These are phyloP conservation scores for Amylocarpus encephaloides DNA, from an alignment of 2,329 filamentous ascomycete species.

Conservation along the genomic window DNA sequence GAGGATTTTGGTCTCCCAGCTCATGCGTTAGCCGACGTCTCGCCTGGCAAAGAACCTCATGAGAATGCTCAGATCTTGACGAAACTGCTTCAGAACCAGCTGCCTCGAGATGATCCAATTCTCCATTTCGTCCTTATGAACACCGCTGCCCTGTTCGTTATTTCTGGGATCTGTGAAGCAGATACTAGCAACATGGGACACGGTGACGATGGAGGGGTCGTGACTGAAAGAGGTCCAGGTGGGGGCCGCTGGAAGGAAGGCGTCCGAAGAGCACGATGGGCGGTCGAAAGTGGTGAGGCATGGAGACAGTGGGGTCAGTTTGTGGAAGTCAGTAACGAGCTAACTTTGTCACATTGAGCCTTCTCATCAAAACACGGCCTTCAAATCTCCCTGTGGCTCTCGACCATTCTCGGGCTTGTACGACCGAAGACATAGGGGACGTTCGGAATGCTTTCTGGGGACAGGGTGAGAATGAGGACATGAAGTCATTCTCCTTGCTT, in stretches of 20 bases:
- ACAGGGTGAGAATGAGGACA: too few species aligned
- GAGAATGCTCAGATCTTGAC: constrained; percentile 84
- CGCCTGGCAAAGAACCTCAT: constrained; percentile 74
- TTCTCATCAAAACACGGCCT: background rate
- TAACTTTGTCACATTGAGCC: constrained; percentile 8
- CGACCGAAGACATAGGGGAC: too few species aligned
- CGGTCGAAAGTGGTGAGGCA: constrained; percentile 79
- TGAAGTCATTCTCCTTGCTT: too few species aligned
- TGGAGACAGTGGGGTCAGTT: constrained; percentile 77
- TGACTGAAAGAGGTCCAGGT: constrained; percentile 76
- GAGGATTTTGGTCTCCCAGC: constrained; percentile 78
- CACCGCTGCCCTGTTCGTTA: constrained; percentile 79
- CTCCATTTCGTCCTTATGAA: constrained; percentile 94
- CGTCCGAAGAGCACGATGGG: constrained; percentile 79
- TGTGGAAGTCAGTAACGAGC: constrained; percentile 59
- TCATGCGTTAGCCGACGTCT: constrained; percentile 72
- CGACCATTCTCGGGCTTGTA: too few species aligned
- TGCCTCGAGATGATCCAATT: constrained; percentile 73
- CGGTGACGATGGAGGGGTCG: constrained; percentile 73
- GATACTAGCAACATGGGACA: constrained; percentile 73
- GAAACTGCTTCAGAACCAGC: constrained; percentile 66
- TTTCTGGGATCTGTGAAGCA: constrained; percentile 79
- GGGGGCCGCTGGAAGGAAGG: constrained; percentile 94
- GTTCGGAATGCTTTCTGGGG: too few species aligned
- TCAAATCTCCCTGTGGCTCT: too few species aligned